Evolutionary conservation across 2,329 filamentous ascomycete species (phyloP).

Genomic region (Cladosporium sp.): DNA sequence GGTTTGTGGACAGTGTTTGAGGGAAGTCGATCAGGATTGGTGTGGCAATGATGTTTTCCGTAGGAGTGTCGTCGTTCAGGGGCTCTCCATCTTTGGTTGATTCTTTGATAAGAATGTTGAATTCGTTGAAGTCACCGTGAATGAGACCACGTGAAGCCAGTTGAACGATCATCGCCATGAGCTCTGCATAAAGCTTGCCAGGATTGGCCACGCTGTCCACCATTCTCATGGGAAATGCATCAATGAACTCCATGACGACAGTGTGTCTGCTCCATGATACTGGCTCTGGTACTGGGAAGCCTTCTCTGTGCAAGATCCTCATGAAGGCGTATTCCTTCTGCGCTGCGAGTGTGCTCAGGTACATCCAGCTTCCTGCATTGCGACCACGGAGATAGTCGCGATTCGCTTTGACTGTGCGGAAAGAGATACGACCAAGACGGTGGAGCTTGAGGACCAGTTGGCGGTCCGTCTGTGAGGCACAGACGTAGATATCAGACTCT

Average conservation of each 20-base stretch:
- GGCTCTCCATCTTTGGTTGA: constrained; percentile 9
- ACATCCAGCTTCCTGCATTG: constrained; percentile 89
- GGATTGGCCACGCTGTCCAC: constrained; percentile 80
- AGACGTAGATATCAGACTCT: constrained; percentile 94
- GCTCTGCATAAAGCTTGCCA: constrained; percentile 79
- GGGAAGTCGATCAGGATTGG: constrained; percentile 96
- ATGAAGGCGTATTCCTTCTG: constrained; percentile 95
- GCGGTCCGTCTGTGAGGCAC: constrained; percentile 70
- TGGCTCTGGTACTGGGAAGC: constrained; percentile 84
- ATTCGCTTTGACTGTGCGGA: constrained; percentile 93
- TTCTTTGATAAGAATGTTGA: constrained; percentile 94
- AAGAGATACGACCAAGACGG: constrained; percentile 89
- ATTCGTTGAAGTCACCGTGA: constrained; percentile 98
- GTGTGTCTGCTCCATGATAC: constrained; percentile 89
- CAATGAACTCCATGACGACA: constrained; percentile 90
- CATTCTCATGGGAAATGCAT: constrained; percentile 87
- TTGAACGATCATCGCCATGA: constrained; percentile 79
- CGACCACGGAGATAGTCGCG: constrained; percentile 88
- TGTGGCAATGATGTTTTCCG: constrained; percentile 52
- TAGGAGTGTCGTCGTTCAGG: constrained; percentile 23
- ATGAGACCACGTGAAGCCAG: constrained; percentile 85
- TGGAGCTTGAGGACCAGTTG: constrained; percentile 94
- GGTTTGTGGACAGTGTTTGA: constrained; percentile 95
- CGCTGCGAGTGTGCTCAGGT: constrained; percentile 86
- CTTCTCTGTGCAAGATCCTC: constrained; percentile 75